Evolutionary conservation across 352 stramenopile species (phyloP), one percentile per base, ranked within the genome.

Genomic region (Salisapilia sapeloensis): DNA sequence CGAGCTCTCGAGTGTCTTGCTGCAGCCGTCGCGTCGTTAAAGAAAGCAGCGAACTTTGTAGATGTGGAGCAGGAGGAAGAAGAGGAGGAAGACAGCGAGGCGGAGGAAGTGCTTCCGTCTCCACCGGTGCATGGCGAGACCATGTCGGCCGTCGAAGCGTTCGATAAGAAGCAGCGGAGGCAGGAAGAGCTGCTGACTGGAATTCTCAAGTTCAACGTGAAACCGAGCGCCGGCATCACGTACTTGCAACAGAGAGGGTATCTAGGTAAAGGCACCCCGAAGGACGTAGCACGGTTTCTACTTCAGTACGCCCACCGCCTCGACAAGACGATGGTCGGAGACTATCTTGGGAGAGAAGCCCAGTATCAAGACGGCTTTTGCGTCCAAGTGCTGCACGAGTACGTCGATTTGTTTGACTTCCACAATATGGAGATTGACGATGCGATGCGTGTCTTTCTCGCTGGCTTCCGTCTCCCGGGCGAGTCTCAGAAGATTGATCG

Each of bases 401-500:
- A 98, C 50, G 93, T 97, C 1, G 83, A 98, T 22, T 72, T 74
- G 43, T 82, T 99, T 50, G 85, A 98, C 46, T 98, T 99, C 56
- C 65, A 59, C 6, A 87, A 74, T 6, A 44, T 82, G 18, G 89
- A 83, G 44, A 98, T 99, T 49, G 95, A 99, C 57, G 79, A 96
- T 25, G 95, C 93, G 12, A 97, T 99, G 44, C 79, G 95, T 16
- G 62, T 93, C 17, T 99, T 98, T 51, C 72, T 99, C 13, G 72
- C 78, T 18, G 92, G 92, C 19, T 99, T 99, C 60, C 89, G 95
- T 21, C 66, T 99, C 4, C 96, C 93, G 4, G 95, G 95, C 16
- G 96, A 99, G 58, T 95, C 95, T 1, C 95, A 99, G 53, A 99
- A 99, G 60, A 99, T 99, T 57, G 96, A 99, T 63, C 92, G 96